phyloP scores from a whole-genome alignment of 306 rosid genomes.

The Trifolium subterraneum region DNA sequence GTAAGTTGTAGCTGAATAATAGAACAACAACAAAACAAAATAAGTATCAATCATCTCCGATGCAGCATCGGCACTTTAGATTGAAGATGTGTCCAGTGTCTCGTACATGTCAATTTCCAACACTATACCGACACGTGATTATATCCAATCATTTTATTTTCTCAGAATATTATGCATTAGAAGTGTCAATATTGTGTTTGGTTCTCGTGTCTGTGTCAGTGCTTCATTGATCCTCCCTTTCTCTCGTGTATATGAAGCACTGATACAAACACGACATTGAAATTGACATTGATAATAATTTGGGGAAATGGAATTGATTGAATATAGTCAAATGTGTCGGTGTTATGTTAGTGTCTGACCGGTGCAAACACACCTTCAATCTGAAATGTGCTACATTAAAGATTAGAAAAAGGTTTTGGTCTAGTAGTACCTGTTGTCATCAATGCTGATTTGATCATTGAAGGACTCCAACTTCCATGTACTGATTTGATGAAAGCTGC shows the following conservation, averaged over 20 bases:
- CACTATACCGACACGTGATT: neutral
- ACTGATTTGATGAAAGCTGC: slow-evolving; percentile 81
- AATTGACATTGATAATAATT: neutral
- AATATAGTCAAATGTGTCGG: neutral
- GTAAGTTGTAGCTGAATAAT: slow-evolving; percentile 66
- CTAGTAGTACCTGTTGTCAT: slow-evolving; percentile 82
- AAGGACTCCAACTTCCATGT: slow-evolving; percentile 71
- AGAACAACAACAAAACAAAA: slow-evolving; percentile 21
- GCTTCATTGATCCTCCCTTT: neutral
- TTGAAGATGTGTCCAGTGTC: neutral
- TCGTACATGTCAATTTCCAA: neutral
- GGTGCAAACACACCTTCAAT: neutral
- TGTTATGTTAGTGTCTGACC: neutral
- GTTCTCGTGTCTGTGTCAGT: neutral
- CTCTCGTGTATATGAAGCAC: neutral
- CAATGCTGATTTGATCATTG: slow-evolving; percentile 89
- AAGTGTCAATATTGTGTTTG: neutral
- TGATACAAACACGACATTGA: neutral
- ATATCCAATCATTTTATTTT: too few species aligned
- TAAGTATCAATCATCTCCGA: neutral
- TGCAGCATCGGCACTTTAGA: neutral
- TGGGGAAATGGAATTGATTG: neutral
- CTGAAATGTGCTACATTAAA: neutral
- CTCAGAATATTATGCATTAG: too few species aligned
- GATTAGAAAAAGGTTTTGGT: slow-evolving; percentile 18